Evolutionary conservation across 179 eudicot species (phyloP).

Genomic region (Gypsophila paniculata): DNA sequence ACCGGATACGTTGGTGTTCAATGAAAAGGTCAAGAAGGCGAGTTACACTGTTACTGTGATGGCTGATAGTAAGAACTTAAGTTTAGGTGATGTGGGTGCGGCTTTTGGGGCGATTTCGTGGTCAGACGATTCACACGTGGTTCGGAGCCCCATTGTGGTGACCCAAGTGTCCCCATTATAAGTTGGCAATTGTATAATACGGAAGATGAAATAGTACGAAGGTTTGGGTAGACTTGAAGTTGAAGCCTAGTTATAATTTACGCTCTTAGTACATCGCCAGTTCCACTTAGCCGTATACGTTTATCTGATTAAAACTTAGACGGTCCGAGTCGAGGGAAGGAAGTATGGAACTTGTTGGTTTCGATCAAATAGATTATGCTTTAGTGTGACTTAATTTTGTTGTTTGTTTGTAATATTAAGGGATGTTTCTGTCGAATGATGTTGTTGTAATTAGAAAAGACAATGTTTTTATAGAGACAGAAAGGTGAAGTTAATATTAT

Average conservation of each 20-base stretch:
- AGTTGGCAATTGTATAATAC: neutral
- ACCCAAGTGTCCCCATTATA: conserved; percentile 68
- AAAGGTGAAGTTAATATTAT: conserved; percentile 16
- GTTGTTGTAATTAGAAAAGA: conserved; percentile 32
- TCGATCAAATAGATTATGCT: neutral
- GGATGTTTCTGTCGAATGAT: conserved; percentile 24
- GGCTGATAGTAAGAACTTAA: conserved; percentile 46
- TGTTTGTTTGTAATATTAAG: neutral
- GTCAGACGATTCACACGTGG: conserved; percentile 84
- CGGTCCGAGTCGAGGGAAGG: too few relatives aligned
- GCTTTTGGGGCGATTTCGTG: conserved; percentile 73
- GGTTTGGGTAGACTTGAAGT: neutral
- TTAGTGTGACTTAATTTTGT: conserved; percentile 7
- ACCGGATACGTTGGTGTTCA: conserved; percentile 54
- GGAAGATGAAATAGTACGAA: neutral
- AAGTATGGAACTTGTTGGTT: neutral
- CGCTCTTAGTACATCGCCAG: neutral
- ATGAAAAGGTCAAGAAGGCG: conserved; percentile 47
- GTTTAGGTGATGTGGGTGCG: conserved; percentile 68
- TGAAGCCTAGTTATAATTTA: neutral
- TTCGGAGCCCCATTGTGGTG: conserved; percentile 82
- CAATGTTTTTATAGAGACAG: conserved; percentile 31
- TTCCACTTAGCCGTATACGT: too few relatives aligned
- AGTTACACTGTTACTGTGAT: conserved; percentile 58
- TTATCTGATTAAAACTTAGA: too few relatives aligned